Conservation (phyloP, 2,329 filamentous ascomycete genomes). For the Penicillium expansum region DNA sequence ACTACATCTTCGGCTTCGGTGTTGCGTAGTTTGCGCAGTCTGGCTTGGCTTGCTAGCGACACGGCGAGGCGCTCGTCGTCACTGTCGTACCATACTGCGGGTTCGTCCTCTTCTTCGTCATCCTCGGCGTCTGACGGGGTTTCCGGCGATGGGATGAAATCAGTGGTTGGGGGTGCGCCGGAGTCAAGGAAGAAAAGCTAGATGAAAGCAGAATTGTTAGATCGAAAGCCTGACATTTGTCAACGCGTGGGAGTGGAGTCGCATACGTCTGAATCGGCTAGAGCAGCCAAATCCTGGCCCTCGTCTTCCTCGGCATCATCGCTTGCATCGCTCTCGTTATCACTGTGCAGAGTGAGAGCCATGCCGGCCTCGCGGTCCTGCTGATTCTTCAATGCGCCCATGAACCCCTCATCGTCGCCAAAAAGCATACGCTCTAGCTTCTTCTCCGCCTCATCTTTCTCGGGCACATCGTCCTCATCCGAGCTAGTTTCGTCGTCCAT, state of each 20-base stretch:
- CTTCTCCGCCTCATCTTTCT: slow-evolving; percentile 79
- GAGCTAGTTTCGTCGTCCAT: slow-evolving; percentile 27
- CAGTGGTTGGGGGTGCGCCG: slow-evolving; percentile 45
- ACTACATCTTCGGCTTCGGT: slow-evolving; percentile 83
- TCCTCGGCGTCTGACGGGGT: slow-evolving; percentile 40
- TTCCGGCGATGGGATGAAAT: slow-evolving; percentile 34
- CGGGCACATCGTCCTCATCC: slow-evolving; percentile 40
- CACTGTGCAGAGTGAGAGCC: slow-evolving; percentile 35
- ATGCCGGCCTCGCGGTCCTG: slow-evolving; percentile 41
- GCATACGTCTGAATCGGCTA: slow-evolving; percentile 70
- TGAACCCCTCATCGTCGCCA: slow-evolving; percentile 80
- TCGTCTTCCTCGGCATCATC: slow-evolving; percentile 37
- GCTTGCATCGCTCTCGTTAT: slow-evolving; percentile 27
- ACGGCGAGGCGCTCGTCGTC: slow-evolving; percentile 86
- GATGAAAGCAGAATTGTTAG: slow-evolving; percentile 6
- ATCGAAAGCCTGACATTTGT: neutral
- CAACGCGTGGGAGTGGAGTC: neutral
- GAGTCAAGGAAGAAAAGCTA: slow-evolving; percentile 80
- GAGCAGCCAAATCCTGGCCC: slow-evolving; percentile 55
- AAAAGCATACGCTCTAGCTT: slow-evolving; percentile 87
- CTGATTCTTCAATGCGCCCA: slow-evolving; percentile 66
- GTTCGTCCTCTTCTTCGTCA: slow-evolving; percentile 27
- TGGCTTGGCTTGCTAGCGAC: slow-evolving; percentile 72
- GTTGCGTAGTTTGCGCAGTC: slow-evolving; percentile 77
- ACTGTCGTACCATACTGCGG: slow-evolving; percentile 77